Evolutionary conservation across 805 yeast genomes (phyloP), one percentile per base, ranked within the genome.

Genomic region (Starmera amethionina): DNA sequence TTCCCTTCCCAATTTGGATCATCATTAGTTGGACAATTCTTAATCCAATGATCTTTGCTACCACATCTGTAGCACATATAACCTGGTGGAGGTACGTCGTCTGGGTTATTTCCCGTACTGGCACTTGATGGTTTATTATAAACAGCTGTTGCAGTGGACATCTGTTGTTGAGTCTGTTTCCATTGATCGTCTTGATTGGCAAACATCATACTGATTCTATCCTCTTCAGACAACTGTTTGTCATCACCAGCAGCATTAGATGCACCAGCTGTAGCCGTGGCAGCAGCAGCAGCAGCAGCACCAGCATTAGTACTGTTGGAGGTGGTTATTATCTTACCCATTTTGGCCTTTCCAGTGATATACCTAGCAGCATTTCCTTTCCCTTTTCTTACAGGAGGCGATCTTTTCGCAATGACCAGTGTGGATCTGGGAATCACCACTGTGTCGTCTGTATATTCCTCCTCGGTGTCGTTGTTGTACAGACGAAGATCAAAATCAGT

Each of bases 11-110:
- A 88, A 51, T 78, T 84, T 2, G 96, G 96, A 61, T 90, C 97
- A 35, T 76, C 78, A 54, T 85, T 82, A 4, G 95, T 86, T 0
- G 99, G 98, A 67, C 99, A 93, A 52, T 88, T 86, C 55, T 83
- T 84, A 44, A 93, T 90, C 88, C 95, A 90, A 60, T 93, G 99
- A 42, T 87, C 93, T 60, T 87, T 85, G 27, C 84, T 86, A 38
- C 97, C 97, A 66, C 99, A 93, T 56, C 96, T 72, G 59, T 93
- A 90, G 60, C 99, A 93, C 57, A 90, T 82, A 54, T 93, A 93
- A 1, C 95, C 95, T 7, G 96, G 90, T 1, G 98, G 98, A 9
- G 96, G 96, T 7, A 75, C 72, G 48, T 82, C 89, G 42, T 86
- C 95, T 54, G 48, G 68, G 35, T 58, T 47, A 45, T 59, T 48